A percentile compares a stretch with the other conserved stretches of the same genome.
These are phyloP conservation scores for Pichia nakasei DNA, from an alignment of 805 yeast genomes.

Conservation along the genomic window DNA sequence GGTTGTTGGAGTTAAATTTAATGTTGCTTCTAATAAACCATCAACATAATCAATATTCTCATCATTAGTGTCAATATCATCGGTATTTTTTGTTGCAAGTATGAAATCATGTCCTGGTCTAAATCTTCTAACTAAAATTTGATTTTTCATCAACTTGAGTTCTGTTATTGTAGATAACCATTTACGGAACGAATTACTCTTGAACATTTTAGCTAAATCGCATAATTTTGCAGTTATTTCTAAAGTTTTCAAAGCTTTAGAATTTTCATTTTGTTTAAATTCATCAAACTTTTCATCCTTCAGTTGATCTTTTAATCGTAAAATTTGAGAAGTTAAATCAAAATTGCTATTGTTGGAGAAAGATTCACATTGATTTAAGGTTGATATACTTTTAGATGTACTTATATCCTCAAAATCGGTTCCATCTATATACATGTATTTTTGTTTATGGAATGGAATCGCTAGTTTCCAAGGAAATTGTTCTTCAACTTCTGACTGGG, in stretches of 20 bases:
- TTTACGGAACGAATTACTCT: conserved; percentile 53
- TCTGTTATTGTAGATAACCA: conserved; percentile 62
- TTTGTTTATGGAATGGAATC: conserved; percentile 87
- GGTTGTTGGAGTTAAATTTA: conserved; percentile 69
- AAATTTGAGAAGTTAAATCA: conserved; percentile 16
- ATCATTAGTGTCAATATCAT: conserved; percentile 27
- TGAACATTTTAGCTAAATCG: conserved; percentile 49
- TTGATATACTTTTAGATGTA: conserved; percentile 26
- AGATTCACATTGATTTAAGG: conserved; percentile 17
- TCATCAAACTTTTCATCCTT: conserved; percentile 3
- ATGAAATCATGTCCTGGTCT: conserved; percentile 94
- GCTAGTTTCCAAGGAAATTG: conserved; percentile 80
- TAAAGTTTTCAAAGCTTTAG: conserved; percentile 11
- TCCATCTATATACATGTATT: conserved; percentile 79
- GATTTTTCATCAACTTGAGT: conserved; percentile 53
- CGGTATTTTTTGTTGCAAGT: conserved; percentile 54
- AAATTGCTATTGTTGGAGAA: conserved; percentile 45
- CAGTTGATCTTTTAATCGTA: conserved; percentile 12
- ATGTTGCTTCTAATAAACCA: conserved; percentile 66
- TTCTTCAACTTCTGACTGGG: conserved; percentile 38
- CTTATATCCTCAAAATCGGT: conserved; percentile 28
- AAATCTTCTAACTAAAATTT: conserved; percentile 71
- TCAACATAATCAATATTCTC: conserved; percentile 23
- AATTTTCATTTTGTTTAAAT: conserved; percentile 7
- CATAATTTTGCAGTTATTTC: conserved; percentile 32